Percentiles rank a stretch among this genome's conserved stretches.
phyloP scores from a whole-genome alignment of 345 rosid genomes.

The Lumnitzera littorea region DNA sequence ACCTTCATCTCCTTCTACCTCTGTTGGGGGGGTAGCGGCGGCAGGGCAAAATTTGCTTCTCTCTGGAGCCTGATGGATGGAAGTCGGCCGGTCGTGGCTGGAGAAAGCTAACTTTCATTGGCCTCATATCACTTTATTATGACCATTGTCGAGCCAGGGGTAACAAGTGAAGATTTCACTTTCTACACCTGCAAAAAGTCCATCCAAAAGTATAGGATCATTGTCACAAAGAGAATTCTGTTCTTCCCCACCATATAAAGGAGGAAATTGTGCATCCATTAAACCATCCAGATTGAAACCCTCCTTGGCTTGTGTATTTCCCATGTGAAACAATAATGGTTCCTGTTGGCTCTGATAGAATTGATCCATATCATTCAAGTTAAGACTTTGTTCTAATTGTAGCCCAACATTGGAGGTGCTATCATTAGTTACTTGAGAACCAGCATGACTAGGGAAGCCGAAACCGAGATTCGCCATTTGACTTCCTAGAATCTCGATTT shows the following conservation, averaged over 20 bases:
- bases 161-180: conserved; percentile 21
- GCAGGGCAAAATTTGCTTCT: conserved; percentile 8
- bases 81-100: too few relatives aligned
- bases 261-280: conserved; percentile 13
- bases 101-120: not conserved
- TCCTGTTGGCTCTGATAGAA: conserved; percentile 28
- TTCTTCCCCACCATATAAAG: conserved; percentile 25
- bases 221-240: conserved; percentile 16
- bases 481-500: conserved; percentile 41
- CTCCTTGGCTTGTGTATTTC: conserved; percentile 15
- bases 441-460: conserved; percentile 20
- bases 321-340: conserved; percentile 18
- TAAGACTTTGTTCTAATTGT: conserved; percentile 16
- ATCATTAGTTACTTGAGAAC: conserved; percentile 12
- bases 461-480: conserved; percentile 34
- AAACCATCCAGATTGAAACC: conserved; percentile 11
- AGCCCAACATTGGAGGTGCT: conserved; percentile 7
- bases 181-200: conserved; percentile 32
- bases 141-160: conserved; percentile 23
- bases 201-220: conserved; percentile 16
- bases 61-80: not conserved
- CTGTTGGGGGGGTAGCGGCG: not conserved
- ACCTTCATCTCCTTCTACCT: not conserved
- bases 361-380: conserved; percentile 19
- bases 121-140: conserved; percentile 10